Percentiles rank a stretch among this genome's conserved stretches.
Evolutionary conservation across 2,329 filamentous ascomycete species (phyloP).

Genomic region (Calonectria pseudoturangicola): DNA sequence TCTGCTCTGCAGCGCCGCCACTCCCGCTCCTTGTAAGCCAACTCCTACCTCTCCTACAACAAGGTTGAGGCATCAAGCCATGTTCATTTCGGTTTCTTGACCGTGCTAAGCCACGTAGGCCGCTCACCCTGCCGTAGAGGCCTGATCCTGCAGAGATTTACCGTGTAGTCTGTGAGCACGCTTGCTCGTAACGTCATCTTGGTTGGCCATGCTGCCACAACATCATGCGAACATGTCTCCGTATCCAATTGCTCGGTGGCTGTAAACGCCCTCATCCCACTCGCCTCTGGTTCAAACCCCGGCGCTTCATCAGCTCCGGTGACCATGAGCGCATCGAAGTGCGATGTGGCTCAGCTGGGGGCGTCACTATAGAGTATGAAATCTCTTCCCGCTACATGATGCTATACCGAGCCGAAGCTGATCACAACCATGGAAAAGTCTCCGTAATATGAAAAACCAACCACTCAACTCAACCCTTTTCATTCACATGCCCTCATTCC

Average conservation of each 20-base stretch:
- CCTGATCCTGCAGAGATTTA: conserved; percentile 7
- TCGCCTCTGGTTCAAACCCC: background rate
- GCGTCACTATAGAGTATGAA: conserved; percentile 71
- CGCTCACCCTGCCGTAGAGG: background rate
- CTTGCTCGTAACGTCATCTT: background rate
- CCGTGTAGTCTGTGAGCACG: background rate
- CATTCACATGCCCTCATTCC: conserved; percentile 73
- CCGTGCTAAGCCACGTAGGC: background rate
- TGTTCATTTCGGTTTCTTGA: conserved; percentile 1
- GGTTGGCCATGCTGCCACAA: conserved; percentile 40
- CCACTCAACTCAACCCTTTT: conserved; percentile 66
- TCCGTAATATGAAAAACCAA: conserved; percentile 67
- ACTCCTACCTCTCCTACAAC: background rate
- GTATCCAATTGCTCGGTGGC: conserved; percentile 40
- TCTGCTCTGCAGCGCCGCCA: background rate
- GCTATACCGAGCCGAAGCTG: conserved; percentile 35
- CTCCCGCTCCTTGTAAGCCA: conserved; percentile 11
- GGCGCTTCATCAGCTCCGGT: conserved; percentile 49
- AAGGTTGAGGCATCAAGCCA: conserved; percentile 2
- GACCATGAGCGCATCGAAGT: conserved; percentile 65
- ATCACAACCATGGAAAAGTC: conserved; percentile 58
- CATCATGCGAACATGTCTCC: conserved; percentile 53
- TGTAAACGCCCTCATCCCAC: conserved; percentile 36
- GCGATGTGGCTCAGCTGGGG: conserved; percentile 69
- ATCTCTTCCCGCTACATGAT: background rate